Percentiles rank a stretch among this genome's conserved stretches.
These are phyloP conservation scores for Zygosaccharomyces bailii DNA, from an alignment of 805 yeast species.

Conservation along the genomic window DNA sequence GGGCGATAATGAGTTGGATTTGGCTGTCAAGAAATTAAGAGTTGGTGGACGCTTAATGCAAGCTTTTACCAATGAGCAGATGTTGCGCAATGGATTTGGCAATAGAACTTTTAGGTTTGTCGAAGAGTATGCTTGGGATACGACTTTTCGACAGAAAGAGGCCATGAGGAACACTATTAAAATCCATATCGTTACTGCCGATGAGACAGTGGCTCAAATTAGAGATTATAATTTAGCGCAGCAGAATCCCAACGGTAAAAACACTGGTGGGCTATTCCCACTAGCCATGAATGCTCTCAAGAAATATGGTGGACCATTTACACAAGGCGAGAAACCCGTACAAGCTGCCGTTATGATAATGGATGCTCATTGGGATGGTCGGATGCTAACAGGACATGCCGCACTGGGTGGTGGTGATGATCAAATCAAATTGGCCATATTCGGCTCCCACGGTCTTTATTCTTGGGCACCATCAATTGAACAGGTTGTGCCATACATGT, in stretches of 20 bases:
- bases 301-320: constrained; percentile 53
- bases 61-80: constrained; percentile 87
- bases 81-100: constrained; percentile 75
- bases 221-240: constrained; percentile 81
- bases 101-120: constrained; percentile 71
- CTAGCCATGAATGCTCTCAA: constrained; percentile 74
- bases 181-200: constrained; percentile 70
- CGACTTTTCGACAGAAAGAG: constrained; percentile 43
- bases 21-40: constrained; percentile 70
- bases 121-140: constrained; percentile 57
- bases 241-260: constrained; percentile 69
- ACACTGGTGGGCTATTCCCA: constrained; percentile 72
- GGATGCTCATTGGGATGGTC: constrained; percentile 80
- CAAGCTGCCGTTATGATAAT: constrained; percentile 83
- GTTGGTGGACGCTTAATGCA: constrained; percentile 87
- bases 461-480: constrained; percentile 90
- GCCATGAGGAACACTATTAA: constrained; percentile 59
- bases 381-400: constrained; percentile 73
- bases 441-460: constrained; percentile 89
- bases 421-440: constrained; percentile 73
- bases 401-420: constrained; percentile 89
- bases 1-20: constrained; percentile 64
- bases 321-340: constrained; percentile 44
- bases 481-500: constrained; percentile 60
- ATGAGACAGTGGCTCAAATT: constrained; percentile 64